These are phyloP conservation scores for Penicillium canescens DNA, from an alignment of 495 filamentous ascomycete genomes.

Conservation along the genomic window DNA sequence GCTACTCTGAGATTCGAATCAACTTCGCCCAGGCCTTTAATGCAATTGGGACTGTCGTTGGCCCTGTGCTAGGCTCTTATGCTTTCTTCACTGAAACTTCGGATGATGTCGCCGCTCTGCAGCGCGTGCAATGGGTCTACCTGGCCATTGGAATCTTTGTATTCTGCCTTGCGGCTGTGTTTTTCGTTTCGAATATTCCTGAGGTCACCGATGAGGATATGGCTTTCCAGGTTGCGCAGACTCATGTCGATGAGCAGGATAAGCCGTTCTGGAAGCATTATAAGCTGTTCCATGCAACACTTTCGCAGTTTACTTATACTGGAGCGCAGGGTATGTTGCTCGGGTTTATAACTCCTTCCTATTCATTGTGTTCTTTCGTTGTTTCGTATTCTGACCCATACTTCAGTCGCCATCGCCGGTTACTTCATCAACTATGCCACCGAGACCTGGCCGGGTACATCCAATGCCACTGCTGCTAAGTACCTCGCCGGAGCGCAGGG, in stretches of 20 bases:
- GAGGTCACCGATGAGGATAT: constrained; percentile 60
- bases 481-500: constrained; percentile 57
- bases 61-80: constrained; percentile 64
- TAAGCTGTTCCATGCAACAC: constrained; percentile 60
- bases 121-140: constrained; percentile 74
- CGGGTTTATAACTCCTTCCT: no score
- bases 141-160: constrained; percentile 72
- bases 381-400: background rate
- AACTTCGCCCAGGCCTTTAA: constrained; percentile 70
- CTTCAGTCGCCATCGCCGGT: constrained; percentile 60
- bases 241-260: constrained; percentile 42
- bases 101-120: constrained; percentile 49
- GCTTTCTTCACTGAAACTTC: constrained; percentile 60
- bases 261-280: constrained; percentile 50
- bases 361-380: background rate
- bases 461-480: constrained; percentile 47
- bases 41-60: constrained; percentile 65
- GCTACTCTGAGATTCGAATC: constrained; percentile 58
- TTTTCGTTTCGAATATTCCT: constrained; percentile 49
- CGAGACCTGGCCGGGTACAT: constrained; percentile 38
- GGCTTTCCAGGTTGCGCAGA: constrained; percentile 50
- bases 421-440: constrained; percentile 64
- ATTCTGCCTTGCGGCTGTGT: constrained; percentile 55
- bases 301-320: constrained; percentile 75
- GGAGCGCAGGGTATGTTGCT: constrained; percentile 56